These are phyloP conservation scores for Kodamaea plutei DNA, from an alignment of 1,139 yeast species.

Conservation along the genomic window DNA sequence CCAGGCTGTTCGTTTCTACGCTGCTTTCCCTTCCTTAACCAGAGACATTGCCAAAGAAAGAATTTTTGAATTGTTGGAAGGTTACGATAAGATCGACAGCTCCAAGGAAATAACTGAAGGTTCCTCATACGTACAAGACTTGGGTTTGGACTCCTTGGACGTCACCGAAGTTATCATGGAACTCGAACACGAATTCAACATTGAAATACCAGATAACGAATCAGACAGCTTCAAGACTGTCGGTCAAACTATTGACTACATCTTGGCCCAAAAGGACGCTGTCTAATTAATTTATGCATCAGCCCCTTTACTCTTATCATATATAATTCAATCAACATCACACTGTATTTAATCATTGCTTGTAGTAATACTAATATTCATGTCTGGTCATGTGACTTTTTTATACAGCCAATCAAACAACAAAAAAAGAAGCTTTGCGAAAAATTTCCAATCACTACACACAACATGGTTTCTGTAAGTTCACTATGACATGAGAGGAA, in stretches of 20 bases:
- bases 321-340: no score
- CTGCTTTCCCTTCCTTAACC: slow-evolving; percentile 62
- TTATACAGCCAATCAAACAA: slow-evolving; percentile 3
- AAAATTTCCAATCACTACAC: no score
- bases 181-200: slow-evolving; percentile 75
- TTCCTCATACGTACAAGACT: slow-evolving; percentile 66
- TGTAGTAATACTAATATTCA: no score
- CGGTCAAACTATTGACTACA: slow-evolving; percentile 76
- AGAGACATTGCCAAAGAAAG: slow-evolving; percentile 72
- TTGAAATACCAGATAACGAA: slow-evolving; percentile 81
- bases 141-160: slow-evolving; percentile 84
- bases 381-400: no score
- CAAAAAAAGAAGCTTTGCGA: no score
- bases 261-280: slow-evolving; percentile 69
- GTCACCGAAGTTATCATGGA: slow-evolving; percentile 89
- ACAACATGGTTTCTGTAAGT: slow-evolving; percentile 27
- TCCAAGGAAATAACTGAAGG: slow-evolving; percentile 50
- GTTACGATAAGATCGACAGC: slow-evolving; percentile 64
- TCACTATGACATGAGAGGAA: no score
- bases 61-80: slow-evolving; percentile 72
- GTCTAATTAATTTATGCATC: no score
- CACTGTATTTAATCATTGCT: no score
- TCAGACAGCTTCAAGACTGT: slow-evolving; percentile 82
- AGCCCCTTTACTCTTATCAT: neutral
- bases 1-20: slow-evolving; percentile 43